These are phyloP conservation scores for Lentinula sp. DNA, from an alignment of 768 basidiomycete species.

Conservation along the genomic window DNA sequence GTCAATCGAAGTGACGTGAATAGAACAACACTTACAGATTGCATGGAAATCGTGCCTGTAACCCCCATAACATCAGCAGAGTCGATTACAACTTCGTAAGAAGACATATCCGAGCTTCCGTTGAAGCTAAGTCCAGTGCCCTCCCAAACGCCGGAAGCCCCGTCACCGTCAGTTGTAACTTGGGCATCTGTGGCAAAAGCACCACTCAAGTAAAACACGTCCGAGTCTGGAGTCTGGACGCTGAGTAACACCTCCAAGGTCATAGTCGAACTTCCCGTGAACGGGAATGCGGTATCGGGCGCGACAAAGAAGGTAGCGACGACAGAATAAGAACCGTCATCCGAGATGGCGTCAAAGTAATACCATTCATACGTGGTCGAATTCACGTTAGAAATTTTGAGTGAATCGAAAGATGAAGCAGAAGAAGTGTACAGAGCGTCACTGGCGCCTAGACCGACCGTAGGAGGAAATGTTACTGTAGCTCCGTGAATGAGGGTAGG, in stretches of 20 bases:
- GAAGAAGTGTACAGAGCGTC: neutral
- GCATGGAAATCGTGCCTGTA: constrained; percentile 9
- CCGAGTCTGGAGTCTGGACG: constrained; percentile 9
- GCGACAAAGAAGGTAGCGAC: constrained; percentile 13
- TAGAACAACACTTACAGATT: neutral
- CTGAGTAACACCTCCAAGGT: constrained; percentile 4
- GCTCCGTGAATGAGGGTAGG: neutral
- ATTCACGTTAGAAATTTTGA: constrained; percentile 12
- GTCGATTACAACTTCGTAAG: constrained; percentile 8
- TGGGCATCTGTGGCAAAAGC: constrained; percentile 2
- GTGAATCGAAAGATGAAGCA: constrained; percentile 4
- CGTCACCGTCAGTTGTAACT: neutral
- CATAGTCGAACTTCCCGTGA: neutral
- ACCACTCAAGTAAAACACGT: constrained; percentile 1
- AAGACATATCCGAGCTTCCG: neutral
- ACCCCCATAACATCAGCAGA: constrained; percentile 8
- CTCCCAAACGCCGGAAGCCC: constrained; percentile 10
- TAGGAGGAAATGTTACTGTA: neutral
- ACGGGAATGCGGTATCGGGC: constrained; percentile 7
- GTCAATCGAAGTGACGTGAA: neutral
- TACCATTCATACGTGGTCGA: constrained; percentile 14
- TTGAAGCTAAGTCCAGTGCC: constrained; percentile 12
- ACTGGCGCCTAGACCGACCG: neutral
- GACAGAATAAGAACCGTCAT: constrained; percentile 10
- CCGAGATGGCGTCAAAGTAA: constrained; percentile 16